phyloP scores from a whole-genome alignment of 2,329 filamentous ascomycete genomes.

The Endothia cerciana region DNA sequence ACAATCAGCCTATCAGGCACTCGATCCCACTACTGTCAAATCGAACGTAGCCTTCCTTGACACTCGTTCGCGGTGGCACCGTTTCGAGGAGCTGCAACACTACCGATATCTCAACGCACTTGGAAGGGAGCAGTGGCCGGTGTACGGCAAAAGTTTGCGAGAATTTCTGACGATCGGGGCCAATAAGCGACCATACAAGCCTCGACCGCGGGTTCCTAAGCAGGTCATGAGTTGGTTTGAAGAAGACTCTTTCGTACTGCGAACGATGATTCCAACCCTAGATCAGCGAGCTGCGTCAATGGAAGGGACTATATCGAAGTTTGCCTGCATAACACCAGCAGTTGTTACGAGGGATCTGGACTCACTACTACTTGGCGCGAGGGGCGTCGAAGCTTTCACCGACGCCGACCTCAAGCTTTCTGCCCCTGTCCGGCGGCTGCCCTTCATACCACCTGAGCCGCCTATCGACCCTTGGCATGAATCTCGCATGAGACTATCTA shows the following conservation, averaged over 20 bases:
- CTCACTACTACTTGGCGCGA: constrained; percentile 66
- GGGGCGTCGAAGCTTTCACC: constrained; percentile 60
- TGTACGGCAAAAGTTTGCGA: constrained; percentile 82
- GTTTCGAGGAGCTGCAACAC: constrained; percentile 79
- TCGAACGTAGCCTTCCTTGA: constrained; percentile 76
- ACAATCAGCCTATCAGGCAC: constrained; percentile 55
- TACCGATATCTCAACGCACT: constrained; percentile 81
- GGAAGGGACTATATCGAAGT: constrained; percentile 79
- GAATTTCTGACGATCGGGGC: constrained; percentile 70
- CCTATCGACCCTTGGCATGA: constrained; percentile 87
- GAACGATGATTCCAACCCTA: constrained; percentile 73
- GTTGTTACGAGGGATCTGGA: constrained; percentile 81
- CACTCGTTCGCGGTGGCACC: constrained; percentile 68
- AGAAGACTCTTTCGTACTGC: constrained; percentile 66
- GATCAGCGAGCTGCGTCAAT: constrained; percentile 73
- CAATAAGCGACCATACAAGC: constrained; percentile 61
- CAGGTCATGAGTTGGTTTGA: constrained; percentile 76
- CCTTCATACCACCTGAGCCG: constrained; percentile 59
- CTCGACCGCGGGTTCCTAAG: constrained; percentile 62
- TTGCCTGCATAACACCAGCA: constrained; percentile 88
- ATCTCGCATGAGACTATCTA: constrained; percentile 86
- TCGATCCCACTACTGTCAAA: constrained; percentile 69
- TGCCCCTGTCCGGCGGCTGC: constrained; percentile 57
- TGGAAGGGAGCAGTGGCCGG: constrained; percentile 76
- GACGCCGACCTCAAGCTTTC: constrained; percentile 62